Percentiles rank a stretch among this genome's conserved stretches.
These are phyloP conservation scores for Mycena citricolor DNA, from an alignment of 1,284 basidiomycete species.

Conservation along the genomic window DNA sequence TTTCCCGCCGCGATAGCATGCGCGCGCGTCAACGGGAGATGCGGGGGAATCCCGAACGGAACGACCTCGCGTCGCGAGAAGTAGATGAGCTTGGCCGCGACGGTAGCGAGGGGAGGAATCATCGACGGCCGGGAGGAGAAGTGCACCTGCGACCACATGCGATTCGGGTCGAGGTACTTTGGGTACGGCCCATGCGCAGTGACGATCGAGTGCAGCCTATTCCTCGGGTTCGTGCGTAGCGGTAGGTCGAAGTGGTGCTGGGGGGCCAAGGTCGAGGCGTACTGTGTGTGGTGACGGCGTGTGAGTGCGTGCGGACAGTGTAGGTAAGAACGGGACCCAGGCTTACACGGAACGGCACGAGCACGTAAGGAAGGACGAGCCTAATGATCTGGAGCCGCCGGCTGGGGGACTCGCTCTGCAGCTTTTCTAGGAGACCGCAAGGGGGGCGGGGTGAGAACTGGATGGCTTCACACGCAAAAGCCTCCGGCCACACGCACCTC, in stretches of 20 bases:
- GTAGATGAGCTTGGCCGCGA: slow-evolving; percentile 63
- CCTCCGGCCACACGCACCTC: slow-evolving; percentile 38
- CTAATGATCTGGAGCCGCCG: slow-evolving; percentile 47
- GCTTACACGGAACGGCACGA: slow-evolving; percentile 51
- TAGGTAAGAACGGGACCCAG: neutral
- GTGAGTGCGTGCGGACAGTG: neutral
- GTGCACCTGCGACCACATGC: slow-evolving; percentile 32
- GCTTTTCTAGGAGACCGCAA: slow-evolving; percentile 38
- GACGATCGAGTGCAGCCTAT: slow-evolving; percentile 37
- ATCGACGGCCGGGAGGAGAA: slow-evolving; percentile 43
- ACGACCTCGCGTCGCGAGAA: slow-evolving; percentile 55
- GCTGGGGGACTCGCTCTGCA: slow-evolving; percentile 40
- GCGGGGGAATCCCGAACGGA: slow-evolving; percentile 44
- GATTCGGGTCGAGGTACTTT: slow-evolving; percentile 44
- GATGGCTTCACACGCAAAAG: neutral
- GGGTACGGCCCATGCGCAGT: slow-evolving; percentile 59
- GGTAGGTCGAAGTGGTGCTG: slow-evolving; percentile 22
- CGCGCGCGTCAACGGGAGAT: slow-evolving; percentile 47
- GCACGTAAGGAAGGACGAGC: slow-evolving; percentile 57
- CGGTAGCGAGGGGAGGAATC: slow-evolving; percentile 48
- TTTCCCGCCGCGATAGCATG: slow-evolving; percentile 32
- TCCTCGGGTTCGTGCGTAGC: slow-evolving; percentile 12
- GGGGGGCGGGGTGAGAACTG: neutral
- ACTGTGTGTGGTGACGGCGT: slow-evolving; percentile 14
- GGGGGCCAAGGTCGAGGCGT: slow-evolving; percentile 15